These are phyloP conservation scores for Colletotrichum tropicale DNA, from an alignment of 2,329 filamentous ascomycete genomes.

Conservation along the genomic window DNA sequence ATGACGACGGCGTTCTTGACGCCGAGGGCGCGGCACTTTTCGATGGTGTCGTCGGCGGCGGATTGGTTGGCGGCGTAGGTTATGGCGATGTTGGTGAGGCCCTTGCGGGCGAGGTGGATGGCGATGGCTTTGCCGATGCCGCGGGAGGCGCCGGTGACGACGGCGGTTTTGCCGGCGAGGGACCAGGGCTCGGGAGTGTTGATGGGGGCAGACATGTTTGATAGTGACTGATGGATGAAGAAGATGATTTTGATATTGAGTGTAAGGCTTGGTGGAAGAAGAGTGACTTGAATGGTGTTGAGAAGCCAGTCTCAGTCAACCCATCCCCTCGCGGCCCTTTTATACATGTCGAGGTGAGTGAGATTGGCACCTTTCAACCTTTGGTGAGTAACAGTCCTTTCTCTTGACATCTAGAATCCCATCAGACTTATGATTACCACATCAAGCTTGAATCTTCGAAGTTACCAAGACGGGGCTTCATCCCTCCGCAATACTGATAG, in stretches of 20 bases:
- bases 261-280: not conserved
- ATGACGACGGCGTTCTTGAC: not conserved
- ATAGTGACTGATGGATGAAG: not conserved
- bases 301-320: not conserved
- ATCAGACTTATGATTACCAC: not conserved
- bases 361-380: accelerated
- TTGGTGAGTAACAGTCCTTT: not conserved
- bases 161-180: not conserved
- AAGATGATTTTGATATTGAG: accelerated
- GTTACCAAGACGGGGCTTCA: not conserved
- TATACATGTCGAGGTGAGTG: not conserved
- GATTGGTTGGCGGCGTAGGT: not conserved
- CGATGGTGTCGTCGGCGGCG: not conserved
- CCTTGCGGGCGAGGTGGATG: not conserved
- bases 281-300: not conserved
- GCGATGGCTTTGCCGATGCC: not conserved
- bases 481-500: not conserved
- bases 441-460: not conserved
- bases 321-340: not conserved
- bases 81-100: not conserved
- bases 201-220: not conserved
- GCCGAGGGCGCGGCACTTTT: not conserved
- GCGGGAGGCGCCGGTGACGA: not conserved
- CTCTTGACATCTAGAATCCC: not conserved
- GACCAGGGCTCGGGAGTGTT: not conserved